Base-by-base conservation (phyloP, 805 yeast genomes). In the Spathaspora gorwiae region DNA sequence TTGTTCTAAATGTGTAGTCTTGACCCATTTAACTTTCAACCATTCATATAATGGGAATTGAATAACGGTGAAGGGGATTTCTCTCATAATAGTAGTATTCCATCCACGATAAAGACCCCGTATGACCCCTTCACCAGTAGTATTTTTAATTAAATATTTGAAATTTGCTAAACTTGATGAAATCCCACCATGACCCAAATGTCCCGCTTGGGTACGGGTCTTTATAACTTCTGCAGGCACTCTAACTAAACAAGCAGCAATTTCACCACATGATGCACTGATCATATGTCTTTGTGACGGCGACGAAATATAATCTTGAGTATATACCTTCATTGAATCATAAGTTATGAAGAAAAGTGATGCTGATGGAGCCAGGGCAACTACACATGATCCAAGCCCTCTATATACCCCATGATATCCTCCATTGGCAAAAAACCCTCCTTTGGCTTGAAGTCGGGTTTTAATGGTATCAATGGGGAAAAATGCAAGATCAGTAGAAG, bases 211-310 rank as follows among this genome's bases (percentile, higher is more conserved):
- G 0, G 98, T 87, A 47, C 97, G 74, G 66, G 94, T 99, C 65
- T 94, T 94, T 55, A 94, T 81, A 26, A 94, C 95, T 61, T 94
- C 99, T 0, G 96, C 95, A 0, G 99, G 99, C 0, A 94, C 99
- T 47, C 99, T 74, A 1, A 94, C 94, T 47, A 84, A 65, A 63
- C 99, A 94, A 0, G 99, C 99, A 1, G 94, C 84, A 12, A 90
- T 73, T 60, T 94, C 99, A 46, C 99, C 99, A 11, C 82, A 57
- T 1, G 95, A 84, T 1, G 98, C 96, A 24, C 94, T 73, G 2
- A 79, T 47, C 98, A 94, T 94, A 58, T 94, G 98, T 2, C 84
- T 76, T 35, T 48, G 33, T 8, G 62, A 55, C 10, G 72, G 66
- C 44, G 57, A 53, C 39, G 54, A 47, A 12, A 64, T 47, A 40